These are phyloP conservation scores for Rhodotorula paludigena DNA, from an alignment of 768 basidiomycete species.

Conservation along the genomic window DNA sequence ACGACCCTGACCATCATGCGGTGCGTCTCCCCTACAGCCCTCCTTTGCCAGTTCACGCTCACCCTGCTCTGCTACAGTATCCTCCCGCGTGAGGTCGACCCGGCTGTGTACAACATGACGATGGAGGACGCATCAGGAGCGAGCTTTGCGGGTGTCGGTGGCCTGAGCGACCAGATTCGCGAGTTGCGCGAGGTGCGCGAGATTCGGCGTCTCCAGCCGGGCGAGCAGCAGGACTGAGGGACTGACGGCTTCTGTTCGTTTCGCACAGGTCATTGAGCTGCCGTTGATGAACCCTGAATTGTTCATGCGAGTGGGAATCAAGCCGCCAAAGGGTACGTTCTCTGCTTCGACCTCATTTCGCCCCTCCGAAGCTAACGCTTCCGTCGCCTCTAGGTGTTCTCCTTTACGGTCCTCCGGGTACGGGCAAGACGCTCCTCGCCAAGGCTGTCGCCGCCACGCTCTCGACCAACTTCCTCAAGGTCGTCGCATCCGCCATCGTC, in stretches of 20 bases:
- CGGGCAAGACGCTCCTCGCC: slow-evolving; percentile 91
- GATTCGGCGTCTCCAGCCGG: no score
- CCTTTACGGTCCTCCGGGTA: slow-evolving; percentile 92
- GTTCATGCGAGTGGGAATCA: slow-evolving; percentile 91
- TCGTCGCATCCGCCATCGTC: slow-evolving; percentile 95
- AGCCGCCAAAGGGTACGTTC: slow-evolving; percentile 72
- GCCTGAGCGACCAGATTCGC: slow-evolving; percentile 89
- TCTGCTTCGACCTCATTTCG: not conserved
- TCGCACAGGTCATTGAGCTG: slow-evolving; percentile 74
- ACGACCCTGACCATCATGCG: slow-evolving; percentile 99
- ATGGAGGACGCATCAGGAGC: slow-evolving; percentile 94
- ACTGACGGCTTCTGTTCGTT: not conserved
- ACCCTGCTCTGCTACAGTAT: slow-evolving; percentile 49
- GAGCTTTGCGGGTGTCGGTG: slow-evolving; percentile 94
- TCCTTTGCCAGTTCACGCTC: not conserved
- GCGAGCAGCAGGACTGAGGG: not conserved
- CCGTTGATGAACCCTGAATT: slow-evolving; percentile 90
- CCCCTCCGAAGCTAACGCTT: not conserved
- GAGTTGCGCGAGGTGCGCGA: slow-evolving; percentile 82
- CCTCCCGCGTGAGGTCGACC: slow-evolving; percentile 93
- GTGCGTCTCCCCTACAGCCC: not conserved
- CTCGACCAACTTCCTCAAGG: slow-evolving; percentile 97
- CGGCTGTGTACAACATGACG: slow-evolving; percentile 98
- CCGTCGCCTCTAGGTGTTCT: slow-evolving; percentile 54
- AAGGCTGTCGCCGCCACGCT: slow-evolving; percentile 94